A percentile compares a stretch with the other conserved stretches of the same genome.
Evolutionary conservation across 257 asterid genomes (phyloP).

Genomic region (Mitragyna speciosa): DNA sequence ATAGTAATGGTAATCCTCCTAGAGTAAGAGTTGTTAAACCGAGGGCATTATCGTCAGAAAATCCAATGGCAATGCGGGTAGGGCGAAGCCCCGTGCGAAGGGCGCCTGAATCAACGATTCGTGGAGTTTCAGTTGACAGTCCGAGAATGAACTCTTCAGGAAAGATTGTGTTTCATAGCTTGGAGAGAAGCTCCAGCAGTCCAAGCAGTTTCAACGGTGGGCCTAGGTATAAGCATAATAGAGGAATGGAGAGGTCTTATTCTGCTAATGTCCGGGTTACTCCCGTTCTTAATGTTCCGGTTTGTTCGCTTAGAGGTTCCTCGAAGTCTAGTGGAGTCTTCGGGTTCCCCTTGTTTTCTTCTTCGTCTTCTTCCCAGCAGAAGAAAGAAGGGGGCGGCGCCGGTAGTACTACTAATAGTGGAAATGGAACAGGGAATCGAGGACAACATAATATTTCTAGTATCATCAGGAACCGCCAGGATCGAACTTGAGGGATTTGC

Average conservation of each 20-base stretch:
- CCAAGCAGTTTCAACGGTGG: slow-evolving; percentile 85
- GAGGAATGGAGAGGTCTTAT: slow-evolving; percentile 91
- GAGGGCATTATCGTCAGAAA: slow-evolving; percentile 53
- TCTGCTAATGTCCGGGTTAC: slow-evolving; percentile 88
- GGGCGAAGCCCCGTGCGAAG: slow-evolving; percentile 53
- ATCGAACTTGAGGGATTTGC: slow-evolving; percentile 36
- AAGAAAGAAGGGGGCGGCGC: slow-evolving; percentile 40
- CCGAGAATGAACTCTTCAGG: slow-evolving; percentile 95
- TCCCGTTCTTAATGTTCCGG: slow-evolving; percentile 92
- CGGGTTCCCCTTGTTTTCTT: slow-evolving; percentile 71
- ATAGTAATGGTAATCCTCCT: slow-evolving; percentile 22
- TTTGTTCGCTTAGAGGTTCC: slow-evolving; percentile 76
- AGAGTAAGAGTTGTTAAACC: slow-evolving; percentile 50
- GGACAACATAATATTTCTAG: slow-evolving; percentile 29
- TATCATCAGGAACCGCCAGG: slow-evolving; percentile 47
- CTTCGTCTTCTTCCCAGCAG: slow-evolving; percentile 63
- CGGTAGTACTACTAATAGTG: slow-evolving; percentile 2
- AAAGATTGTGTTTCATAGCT: slow-evolving; percentile 76
- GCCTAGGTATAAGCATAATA: slow-evolving; percentile 51
- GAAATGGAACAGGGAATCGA: slow-evolving; percentile 32
- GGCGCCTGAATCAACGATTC: slow-evolving; percentile 41
- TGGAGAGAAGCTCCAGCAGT: slow-evolving; percentile 96
- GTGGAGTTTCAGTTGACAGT: slow-evolving; percentile 72
- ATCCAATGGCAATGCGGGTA: slow-evolving; percentile 36
- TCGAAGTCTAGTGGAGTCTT: slow-evolving; percentile 80